Evolutionary conservation across 495 filamentous ascomycete genomes (phyloP), one percentile per base, ranked within the genome.

Genomic region (Halenospora varia): DNA sequence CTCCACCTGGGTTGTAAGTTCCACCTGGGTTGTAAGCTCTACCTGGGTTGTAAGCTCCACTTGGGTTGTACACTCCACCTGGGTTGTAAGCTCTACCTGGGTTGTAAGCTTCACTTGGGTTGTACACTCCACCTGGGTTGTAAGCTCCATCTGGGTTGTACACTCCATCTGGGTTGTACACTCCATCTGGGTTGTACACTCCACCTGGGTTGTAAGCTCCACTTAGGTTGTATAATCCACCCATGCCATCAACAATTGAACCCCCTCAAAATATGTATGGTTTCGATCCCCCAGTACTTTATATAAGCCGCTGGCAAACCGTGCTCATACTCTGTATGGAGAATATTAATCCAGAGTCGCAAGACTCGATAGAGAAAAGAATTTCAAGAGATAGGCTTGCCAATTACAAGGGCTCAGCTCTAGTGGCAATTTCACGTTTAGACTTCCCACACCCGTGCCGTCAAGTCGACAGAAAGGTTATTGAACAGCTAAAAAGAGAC

Each of bases 361-460:
- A 35, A 35, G 29, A 6, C 13, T 6, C 29, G 4, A 35, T 44
- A 20, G 56, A 59, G 42, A 23, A 53, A 53, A 59, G 39, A 48
- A 47, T 59, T 41, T 47, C 23, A 40, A 59, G 24, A 4, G 46
- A 60, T 55, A 55, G 51, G 46, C 51, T 55, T 47, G 18, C 35
- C 1, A 55, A 60, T 18, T 60, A 24, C 20, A 55, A 44, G 26
- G 51, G 51, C 17, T 24, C 25, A 41, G 52, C 52, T 55, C 45
- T 10, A 41, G 29, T 60, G 10, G 40, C 17, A 19, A 55, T 60
- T 49, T 2, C 10, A 49, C 17, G 55, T 50, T 44, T 60, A 17
- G 47, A 49, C 17, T 60, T 60, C 35, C 45, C 20, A 55, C 13
- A 55, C 25, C 57, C 29, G 29, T 35, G 29, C 29, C 29, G 29